Base-by-base conservation (phyloP, 83 land plant species). In the Picea mariana region DNA sequence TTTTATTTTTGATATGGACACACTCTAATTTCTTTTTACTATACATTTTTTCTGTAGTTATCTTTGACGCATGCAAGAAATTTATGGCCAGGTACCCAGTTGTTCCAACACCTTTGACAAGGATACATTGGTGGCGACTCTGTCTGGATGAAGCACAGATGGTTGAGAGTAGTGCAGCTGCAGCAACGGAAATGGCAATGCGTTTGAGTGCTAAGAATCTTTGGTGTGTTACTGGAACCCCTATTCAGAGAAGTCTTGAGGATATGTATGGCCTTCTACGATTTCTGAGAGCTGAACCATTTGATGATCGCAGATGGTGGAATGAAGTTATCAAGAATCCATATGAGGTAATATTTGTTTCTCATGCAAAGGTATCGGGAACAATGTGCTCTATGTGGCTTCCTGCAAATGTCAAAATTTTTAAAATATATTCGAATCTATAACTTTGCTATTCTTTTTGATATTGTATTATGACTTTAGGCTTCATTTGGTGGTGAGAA, bases 81-180 rank as follows among this genome's bases (percentile, higher is more conserved):
- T 82, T 31, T 81, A 31, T 67, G 86, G 69, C 66, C 63, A 97
- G 99, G 87, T 98, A 94, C 84, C 99, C 90, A 64, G 97, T 98
- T 64, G 84, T 90, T 72, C 96, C 99, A 12, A 98, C 99, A 72
- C 87, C 87, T 11, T 82, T 98, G 8, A 98, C 99, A 79, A 95
- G 92, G 65, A 77, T 98, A 84, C 75, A 72, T 44, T 96, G 99
- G 99, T 94, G 99, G 99, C 84, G 99, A 55, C 76, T 98, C 31
- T 98, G 99, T 81, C 81, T 98, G 86, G 99, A 98, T 85, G 99
- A 98, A 86, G 99, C 99, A 60, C 99, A 98, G 83, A 94, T 96
- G 99, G 99, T 98, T 47, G 99, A 98, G 85, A 89, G 89, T 82
- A 95, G 78, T 84, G 80, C 88, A 49, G 93, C 98, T 75, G 83